A percentile compares a stretch with the other conserved stretches of the same genome.
Conservation (phyloP, 768 basidiomycete species). For the Amylocystis lapponica region DNA sequence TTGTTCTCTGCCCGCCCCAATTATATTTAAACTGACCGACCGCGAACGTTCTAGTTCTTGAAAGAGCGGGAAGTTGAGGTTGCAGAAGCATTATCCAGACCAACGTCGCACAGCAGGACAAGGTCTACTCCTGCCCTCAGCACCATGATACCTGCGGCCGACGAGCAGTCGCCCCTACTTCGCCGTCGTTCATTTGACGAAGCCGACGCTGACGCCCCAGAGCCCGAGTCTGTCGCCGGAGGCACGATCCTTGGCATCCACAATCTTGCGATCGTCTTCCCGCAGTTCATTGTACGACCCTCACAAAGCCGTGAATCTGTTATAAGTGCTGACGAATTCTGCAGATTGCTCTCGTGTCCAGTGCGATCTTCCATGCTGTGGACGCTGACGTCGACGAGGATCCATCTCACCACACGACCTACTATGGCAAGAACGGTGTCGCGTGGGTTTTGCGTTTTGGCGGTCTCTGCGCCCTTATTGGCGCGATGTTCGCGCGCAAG, state of each 20-base stretch:
- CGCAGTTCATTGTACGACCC: slow-evolving; percentile 80
- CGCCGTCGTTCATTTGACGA: slow-evolving; percentile 51
- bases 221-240: slow-evolving; percentile 58
- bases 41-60: slow-evolving; percentile 20
- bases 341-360: slow-evolving; percentile 82
- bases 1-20: neutral
- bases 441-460: slow-evolving; percentile 94
- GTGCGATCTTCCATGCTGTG: slow-evolving; percentile 76
- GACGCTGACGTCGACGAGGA: slow-evolving; percentile 50
- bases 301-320: neutral
- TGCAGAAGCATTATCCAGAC: slow-evolving; percentile 17
- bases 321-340: slow-evolving; percentile 4
- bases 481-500: slow-evolving; percentile 71
- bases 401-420: slow-evolving; percentile 46
- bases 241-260: slow-evolving; percentile 94
- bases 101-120: slow-evolving; percentile 48
- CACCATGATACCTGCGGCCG: slow-evolving; percentile 7
- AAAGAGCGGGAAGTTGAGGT: slow-evolving; percentile 21
- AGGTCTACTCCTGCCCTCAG: slow-evolving; percentile 42
- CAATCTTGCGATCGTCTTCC: slow-evolving; percentile 92
- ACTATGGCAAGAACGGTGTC: slow-evolving; percentile 82
- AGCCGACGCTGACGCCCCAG: slow-evolving; percentile 25
- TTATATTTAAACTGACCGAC: neutral
- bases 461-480: slow-evolving; percentile 76
- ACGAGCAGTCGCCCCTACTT: slow-evolving; percentile 47